Evolutionary conservation across 2,329 filamentous ascomycete species (phyloP).

Genomic region (Endothia cerciana): DNA sequence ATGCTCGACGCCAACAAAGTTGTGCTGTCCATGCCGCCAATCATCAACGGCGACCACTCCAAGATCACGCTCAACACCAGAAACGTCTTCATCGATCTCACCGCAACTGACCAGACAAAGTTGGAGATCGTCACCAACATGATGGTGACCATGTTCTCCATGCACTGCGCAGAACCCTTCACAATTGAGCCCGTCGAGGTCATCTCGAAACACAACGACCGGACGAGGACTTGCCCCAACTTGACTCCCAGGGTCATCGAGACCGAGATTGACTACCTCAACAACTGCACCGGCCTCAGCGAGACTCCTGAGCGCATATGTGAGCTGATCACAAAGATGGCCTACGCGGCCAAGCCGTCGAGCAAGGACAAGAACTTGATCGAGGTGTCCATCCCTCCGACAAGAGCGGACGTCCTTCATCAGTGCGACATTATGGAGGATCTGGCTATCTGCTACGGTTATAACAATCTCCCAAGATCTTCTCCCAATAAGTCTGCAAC

Average conservation of each 20-base stretch:
- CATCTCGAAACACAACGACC: slow-evolving; percentile 85
- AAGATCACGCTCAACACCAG: slow-evolving; percentile 92
- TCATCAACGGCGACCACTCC: slow-evolving; percentile 96
- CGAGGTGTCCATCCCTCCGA: slow-evolving; percentile 83
- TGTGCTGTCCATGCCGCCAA: slow-evolving; percentile 92
- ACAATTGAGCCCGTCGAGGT: slow-evolving; percentile 94
- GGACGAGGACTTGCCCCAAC: slow-evolving; percentile 80
- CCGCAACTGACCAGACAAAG: slow-evolving; percentile 94
- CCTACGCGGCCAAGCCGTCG: slow-evolving; percentile 79
- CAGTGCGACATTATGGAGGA: slow-evolving; percentile 99
- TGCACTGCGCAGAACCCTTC: slow-evolving; percentile 86
- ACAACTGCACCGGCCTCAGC: slow-evolving; percentile 83
- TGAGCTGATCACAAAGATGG: slow-evolving; percentile 85
- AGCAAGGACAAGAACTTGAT: slow-evolving; percentile 69
- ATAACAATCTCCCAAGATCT: slow-evolving; percentile 89
- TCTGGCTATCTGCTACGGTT: slow-evolving; percentile 93
- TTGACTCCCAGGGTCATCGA: slow-evolving; percentile 76
- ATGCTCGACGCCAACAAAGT: slow-evolving; percentile 87
- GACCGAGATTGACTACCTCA: slow-evolving; percentile 91
- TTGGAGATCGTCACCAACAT: slow-evolving; percentile 95
- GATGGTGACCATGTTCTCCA: slow-evolving; percentile 95
- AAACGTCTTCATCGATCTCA: slow-evolving; percentile 97
- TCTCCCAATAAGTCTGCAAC: slow-evolving; percentile 86
- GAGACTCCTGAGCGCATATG: slow-evolving; percentile 77
- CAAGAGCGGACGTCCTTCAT: slow-evolving; percentile 91